Evolutionary conservation across 2,329 filamentous ascomycete species (phyloP).

Genomic region (Epichloe amarillans): DNA sequence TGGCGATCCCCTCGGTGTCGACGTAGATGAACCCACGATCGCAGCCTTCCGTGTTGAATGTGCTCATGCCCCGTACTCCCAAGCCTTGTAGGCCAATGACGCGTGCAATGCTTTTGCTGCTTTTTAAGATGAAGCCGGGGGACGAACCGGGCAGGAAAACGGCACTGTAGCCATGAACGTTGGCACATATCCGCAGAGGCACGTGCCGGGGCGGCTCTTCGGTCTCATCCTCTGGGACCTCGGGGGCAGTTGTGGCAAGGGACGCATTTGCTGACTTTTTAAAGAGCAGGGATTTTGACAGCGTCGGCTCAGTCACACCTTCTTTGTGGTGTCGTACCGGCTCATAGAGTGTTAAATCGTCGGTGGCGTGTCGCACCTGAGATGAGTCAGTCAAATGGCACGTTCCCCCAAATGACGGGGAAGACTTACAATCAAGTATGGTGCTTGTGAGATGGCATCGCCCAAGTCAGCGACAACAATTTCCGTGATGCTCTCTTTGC

Average conservation of each 20-base stretch:
- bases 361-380: slow-evolving; percentile 57
- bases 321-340: slow-evolving; percentile 44
- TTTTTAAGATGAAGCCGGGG: slow-evolving; percentile 68
- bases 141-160: slow-evolving; percentile 74
- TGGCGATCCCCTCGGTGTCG: slow-evolving; percentile 57
- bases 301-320: slow-evolving; percentile 22
- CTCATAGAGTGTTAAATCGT: slow-evolving; percentile 80
- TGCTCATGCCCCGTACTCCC: slow-evolving; percentile 56
- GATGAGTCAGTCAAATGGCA: no score
- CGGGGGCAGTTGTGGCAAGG: slow-evolving; percentile 43
- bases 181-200: slow-evolving; percentile 43
- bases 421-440: slow-evolving; percentile 64
- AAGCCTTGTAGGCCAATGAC: slow-evolving; percentile 60
- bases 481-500: slow-evolving; percentile 63
- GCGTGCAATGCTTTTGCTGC: slow-evolving; percentile 61
- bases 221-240: slow-evolving; percentile 36
- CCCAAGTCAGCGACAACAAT: slow-evolving; percentile 77
- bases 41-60: slow-evolving; percentile 65
- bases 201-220: slow-evolving; percentile 32
- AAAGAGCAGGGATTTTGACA: slow-evolving; percentile 54
- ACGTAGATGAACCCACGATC: slow-evolving; percentile 75
- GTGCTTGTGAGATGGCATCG: slow-evolving; percentile 53
- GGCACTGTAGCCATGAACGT: slow-evolving; percentile 64
- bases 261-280: slow-evolving; percentile 59
- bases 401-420: no score